Conservation (phyloP, 495 filamentous ascomycete genomes). For the Bryoglossum gracile region DNA sequence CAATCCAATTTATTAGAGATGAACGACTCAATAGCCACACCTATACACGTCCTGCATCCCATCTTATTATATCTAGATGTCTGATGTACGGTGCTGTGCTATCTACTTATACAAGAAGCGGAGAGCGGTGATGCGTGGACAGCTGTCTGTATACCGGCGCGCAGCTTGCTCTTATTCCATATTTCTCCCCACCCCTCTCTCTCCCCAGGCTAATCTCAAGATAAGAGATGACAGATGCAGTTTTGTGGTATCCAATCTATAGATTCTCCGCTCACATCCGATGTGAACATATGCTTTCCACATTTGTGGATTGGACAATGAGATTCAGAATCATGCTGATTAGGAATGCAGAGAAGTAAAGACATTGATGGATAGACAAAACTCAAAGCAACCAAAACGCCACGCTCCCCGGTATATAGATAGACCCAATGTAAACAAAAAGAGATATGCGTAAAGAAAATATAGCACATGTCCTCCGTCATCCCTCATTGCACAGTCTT, state of each 20-base stretch:
- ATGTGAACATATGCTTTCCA: background rate
- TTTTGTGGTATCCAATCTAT: background rate
- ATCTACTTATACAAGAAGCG: conserved; percentile 21
- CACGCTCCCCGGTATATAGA: conserved; percentile 12
- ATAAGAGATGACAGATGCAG: too few relatives aligned
- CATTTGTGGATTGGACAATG: background rate
- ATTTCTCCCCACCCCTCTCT: background rate
- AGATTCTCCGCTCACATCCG: too few relatives aligned
- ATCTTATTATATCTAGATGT: too few relatives aligned
- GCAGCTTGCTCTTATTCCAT: background rate
- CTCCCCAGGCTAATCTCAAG: too few relatives aligned
- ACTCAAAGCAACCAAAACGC: conserved; percentile 3
- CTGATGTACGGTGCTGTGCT: too few relatives aligned
- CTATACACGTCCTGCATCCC: too few relatives aligned
- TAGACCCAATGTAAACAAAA: background rate
- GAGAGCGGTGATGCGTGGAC: too few relatives aligned
- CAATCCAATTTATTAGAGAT: too few relatives aligned
- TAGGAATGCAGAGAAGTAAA: background rate
- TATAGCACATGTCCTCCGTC: background rate
- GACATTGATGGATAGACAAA: background rate
- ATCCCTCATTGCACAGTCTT: background rate
- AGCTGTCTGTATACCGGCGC: background rate
- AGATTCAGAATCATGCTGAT: background rate
- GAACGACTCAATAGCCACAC: background rate
- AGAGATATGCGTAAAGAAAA: conserved; percentile 1